Evolutionary conservation across 257 asterid genomes (phyloP).

Genomic region (Solanum boliviense): DNA sequence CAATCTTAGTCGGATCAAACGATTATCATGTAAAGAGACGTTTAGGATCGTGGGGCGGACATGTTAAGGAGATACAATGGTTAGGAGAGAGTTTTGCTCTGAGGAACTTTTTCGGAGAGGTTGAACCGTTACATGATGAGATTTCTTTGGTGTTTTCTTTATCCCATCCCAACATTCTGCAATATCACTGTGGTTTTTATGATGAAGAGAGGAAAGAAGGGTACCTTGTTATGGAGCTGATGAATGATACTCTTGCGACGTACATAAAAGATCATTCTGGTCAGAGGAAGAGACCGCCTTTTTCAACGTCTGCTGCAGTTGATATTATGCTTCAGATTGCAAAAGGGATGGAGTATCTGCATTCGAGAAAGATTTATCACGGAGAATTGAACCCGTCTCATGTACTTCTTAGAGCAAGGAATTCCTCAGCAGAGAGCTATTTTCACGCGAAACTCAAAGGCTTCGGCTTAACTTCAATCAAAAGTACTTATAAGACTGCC

Average conservation of each 20-base stretch:
- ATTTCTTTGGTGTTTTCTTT: conserved; percentile 41
- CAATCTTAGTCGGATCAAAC: conserved; percentile 32
- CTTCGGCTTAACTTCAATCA: conserved; percentile 38
- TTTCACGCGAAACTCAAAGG: conserved; percentile 56
- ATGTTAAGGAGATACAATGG: conserved; percentile 79
- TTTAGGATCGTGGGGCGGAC: conserved; percentile 47
- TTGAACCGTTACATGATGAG: conserved; percentile 40
- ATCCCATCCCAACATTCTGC: conserved; percentile 70
- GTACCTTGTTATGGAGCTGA: conserved; percentile 73
- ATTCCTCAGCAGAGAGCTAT: conserved; percentile 30
- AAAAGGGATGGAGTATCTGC: conserved; percentile 81
- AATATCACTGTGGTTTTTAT: conserved; percentile 52
- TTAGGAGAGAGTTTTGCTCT: conserved; percentile 70
- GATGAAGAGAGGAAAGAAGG: conserved; percentile 89
- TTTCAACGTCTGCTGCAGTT: conserved; percentile 51
- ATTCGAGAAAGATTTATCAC: conserved; percentile 51
- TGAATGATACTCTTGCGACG: conserved; percentile 54
- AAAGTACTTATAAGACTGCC: conserved; percentile 11
- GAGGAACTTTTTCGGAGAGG: conserved; percentile 60
- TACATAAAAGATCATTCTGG: conserved; percentile 52
- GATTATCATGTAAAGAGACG: conserved; percentile 64
- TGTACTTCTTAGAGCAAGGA: conserved; percentile 45
- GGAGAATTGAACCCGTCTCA: conserved; percentile 73
- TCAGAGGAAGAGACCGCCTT: conserved; percentile 47
- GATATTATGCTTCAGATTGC: conserved; percentile 86